Evolutionary conservation across 2,329 filamentous ascomycete species (phyloP), one percentile per base, ranked within the genome.

Genomic region (Tricladium varicosporioides): DNA sequence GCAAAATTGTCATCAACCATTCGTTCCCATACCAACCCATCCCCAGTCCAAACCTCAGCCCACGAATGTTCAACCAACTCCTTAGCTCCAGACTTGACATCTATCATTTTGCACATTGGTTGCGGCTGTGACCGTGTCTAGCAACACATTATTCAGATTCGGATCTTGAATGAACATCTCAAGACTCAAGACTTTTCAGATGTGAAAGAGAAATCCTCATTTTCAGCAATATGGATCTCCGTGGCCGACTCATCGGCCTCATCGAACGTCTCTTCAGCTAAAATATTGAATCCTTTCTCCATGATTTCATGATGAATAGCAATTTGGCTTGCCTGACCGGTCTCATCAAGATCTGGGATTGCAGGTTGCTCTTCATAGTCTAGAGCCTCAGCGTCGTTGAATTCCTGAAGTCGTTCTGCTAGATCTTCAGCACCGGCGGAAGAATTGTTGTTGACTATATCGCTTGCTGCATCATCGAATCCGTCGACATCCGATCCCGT

Each of bases 201-300:
- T 7, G 3, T 27, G 22, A 40, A 40, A n/a, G 36, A 40, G 36
- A 67, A 53, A 2, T 62, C 67, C 42, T 68, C 69, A 43, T 63
- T 60, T 11, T 70, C 69, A 45, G 65, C 65, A 18, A 72, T 57
- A 60, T 70, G 70, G 45, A 71, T 70, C 51, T 70, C 69, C 5
- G 65, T 60, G 1, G 66, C 65, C 13, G 65, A 62, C 19, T 65
- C 66, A 31, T 70, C 54, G 18, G 66, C 65, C 2, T 67, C 59
- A 18, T 62, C 60, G 8, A 60, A 57, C 44, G 63, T 48, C 53
- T 51, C 13, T 51, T 48, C 42, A 43, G 45, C 18, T 18, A 49
- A 45, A 14, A 32, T 45, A 54, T 22, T 54, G 31, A 16, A 57
- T 44, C 45, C 42, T 49, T 40, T 53, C 16, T 60, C 59, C 13